Conservation (phyloP, 306 rosid genomes). For the Glycine tomentella region DNA sequence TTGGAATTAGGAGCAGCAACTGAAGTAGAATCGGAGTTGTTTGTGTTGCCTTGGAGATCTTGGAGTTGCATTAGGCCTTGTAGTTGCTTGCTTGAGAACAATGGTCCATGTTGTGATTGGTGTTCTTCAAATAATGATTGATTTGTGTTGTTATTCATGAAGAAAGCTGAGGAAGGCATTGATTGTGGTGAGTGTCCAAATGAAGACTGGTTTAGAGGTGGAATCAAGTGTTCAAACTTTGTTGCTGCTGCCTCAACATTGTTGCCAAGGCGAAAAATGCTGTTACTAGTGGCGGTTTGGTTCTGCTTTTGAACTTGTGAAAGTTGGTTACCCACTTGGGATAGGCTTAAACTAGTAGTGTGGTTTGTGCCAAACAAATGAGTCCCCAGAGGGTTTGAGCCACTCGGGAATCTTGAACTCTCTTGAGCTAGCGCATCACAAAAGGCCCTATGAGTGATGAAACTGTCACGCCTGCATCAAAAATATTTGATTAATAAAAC, state of each 20-base stretch:
- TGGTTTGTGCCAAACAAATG: conserved; percentile 65
- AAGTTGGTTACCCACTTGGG: conserved; percentile 65
- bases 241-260: conserved; percentile 41
- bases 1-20: conserved; percentile 43
- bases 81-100: conserved; percentile 53
- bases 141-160: conserved; percentile 51
- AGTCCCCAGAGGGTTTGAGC: conserved; percentile 58
- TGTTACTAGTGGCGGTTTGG: conserved; percentile 51
- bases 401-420: conserved; percentile 73
- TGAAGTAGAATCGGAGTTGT: conserved; percentile 13
- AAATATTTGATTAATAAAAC: not conserved
- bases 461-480: conserved; percentile 81
- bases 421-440: conserved; percentile 90
- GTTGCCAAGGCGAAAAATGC: conserved; percentile 64
- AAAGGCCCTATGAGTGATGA: conserved; percentile 92
- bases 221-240: conserved; percentile 64
- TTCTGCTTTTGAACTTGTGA: conserved; percentile 60
- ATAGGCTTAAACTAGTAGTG: conserved; percentile 61
- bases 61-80: conserved; percentile 81
- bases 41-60: conserved; percentile 60
- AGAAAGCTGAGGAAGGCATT: conserved; percentile 58
- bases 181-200: conserved; percentile 60
- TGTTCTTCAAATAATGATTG: conserved; percentile 65
- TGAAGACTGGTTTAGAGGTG: conserved; percentile 60
- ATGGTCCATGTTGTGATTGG: conserved; percentile 57